These are phyloP conservation scores for Rhodotorula toruloides DNA, from an alignment of 768 basidiomycete genomes.

Conservation along the genomic window DNA sequence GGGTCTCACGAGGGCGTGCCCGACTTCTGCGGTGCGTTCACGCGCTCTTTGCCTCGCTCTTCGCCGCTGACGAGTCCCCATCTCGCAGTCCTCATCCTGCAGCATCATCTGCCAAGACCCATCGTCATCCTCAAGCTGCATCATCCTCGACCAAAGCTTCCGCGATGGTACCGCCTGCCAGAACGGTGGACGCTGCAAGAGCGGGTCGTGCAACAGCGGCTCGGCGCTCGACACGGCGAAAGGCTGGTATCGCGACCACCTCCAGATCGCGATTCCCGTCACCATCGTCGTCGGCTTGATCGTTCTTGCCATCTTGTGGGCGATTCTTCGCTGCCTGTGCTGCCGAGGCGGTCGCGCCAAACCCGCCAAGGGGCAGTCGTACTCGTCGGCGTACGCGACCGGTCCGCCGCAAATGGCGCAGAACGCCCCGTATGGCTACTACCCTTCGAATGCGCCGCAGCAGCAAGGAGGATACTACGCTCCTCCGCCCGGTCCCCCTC, in stretches of 20 bases:
- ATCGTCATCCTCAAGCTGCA: slow-evolving; percentile 56
- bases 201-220: slow-evolving; percentile 66
- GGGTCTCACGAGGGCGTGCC: slow-evolving; percentile 63
- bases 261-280: slow-evolving; percentile 56
- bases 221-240: slow-evolving; percentile 56
- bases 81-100: slow-evolving; percentile 52
- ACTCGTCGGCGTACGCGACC: slow-evolving; percentile 7
- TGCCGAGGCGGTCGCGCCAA: slow-evolving; percentile 22
- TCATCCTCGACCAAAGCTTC: slow-evolving; percentile 64
- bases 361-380: background rate
- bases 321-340: slow-evolving; percentile 45
- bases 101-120: slow-evolving; percentile 78
- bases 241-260: slow-evolving; percentile 40
- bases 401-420: background rate
- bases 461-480: background rate
- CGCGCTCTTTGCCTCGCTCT: background rate
- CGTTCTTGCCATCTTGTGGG: slow-evolving; percentile 58
- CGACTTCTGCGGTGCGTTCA: slow-evolving; percentile 45
- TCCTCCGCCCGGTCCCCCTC: background rate
- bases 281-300: slow-evolving; percentile 66
- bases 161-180: slow-evolving; percentile 84
- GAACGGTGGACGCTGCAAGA: slow-evolving; percentile 76
- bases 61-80: background rate
- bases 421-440: background rate
- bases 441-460: too few species aligned